Evolutionary conservation across 345 rosid species (phyloP), one percentile per base, ranked within the genome.

Genomic region (Eutrema heterophyllum): DNA sequence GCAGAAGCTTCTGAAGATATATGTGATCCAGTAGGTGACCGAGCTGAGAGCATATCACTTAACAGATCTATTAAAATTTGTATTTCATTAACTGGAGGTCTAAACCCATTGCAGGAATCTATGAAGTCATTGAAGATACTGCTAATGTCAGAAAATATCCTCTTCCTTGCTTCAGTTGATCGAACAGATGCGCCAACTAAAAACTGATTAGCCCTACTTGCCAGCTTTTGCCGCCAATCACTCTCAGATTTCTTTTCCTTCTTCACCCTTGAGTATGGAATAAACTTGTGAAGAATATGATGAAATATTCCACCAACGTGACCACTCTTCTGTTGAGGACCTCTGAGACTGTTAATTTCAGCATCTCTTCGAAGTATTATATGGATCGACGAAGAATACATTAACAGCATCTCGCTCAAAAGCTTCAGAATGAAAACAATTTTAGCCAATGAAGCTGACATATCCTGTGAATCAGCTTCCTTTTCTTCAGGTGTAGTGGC

Each of bases 171-270:
- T 81, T 94, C 98, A 48, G 83, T 78, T 71, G 98, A 91, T 29
- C 98, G 91, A 67, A 89, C 93, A 79, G 96, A 89, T 64, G 95
- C 83, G 5, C 92, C 95, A 77, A 94, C 98, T 78, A 94, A 79
- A 79, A 89, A 86, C 54, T 91, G 95, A 78, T 86, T 88, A 53
- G 96, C 91, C 70, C 93, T 83, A 60, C 76, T 82, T 39, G 93
- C 92, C 60, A 94, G 84, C 75, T 91, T 94, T 78, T 89, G 88
- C 84, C 82, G 85, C 98, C 98, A 94, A 78, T 94, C 95, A 81
- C 90, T 83, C 70, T 91, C 96, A 11, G 51, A 57, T 81, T 88
- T 89, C 84, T 68, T 86, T 48, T 88, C 98, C 84, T 87, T 87
- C 73, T 86, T 87, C 64, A 83, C 67, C 74, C 79, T 78, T 41